Conservation (phyloP, 352 stramenopile genomes). For the Blastocystis sp. region DNA sequence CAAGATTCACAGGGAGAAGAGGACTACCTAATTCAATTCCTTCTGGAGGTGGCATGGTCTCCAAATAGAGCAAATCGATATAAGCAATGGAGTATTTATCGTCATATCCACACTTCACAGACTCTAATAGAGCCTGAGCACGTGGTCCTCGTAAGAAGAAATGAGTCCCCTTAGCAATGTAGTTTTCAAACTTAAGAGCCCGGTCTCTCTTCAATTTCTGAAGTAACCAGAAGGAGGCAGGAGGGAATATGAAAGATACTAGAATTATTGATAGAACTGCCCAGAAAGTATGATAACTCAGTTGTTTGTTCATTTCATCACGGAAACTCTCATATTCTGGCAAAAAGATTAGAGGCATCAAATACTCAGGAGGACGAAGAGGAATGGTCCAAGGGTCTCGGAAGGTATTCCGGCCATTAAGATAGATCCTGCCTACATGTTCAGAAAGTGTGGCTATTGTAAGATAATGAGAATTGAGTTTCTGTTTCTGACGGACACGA, state of each 20-base stretch:
- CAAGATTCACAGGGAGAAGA: not conserved
- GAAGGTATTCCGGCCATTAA: conserved; percentile 15
- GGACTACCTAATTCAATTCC: conserved; percentile 1
- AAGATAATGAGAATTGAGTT: conserved; percentile 37
- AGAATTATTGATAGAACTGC: not conserved
- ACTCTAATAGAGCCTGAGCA: conserved; percentile 26
- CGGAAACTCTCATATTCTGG: conserved; percentile 46
- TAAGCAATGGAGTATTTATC: conserved; percentile 59
- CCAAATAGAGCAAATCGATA: conserved; percentile 34
- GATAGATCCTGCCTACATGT: conserved; percentile 22
- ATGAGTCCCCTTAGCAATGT: conserved; percentile 24
- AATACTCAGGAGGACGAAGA: not conserved
- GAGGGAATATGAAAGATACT: not conserved
- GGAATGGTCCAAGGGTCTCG: not conserved
- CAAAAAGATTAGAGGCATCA: conserved; percentile 32
- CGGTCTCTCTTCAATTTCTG: not conserved
- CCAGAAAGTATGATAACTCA: conserved; percentile 2
- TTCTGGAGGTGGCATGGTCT: not conserved
- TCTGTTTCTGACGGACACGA: conserved; percentile 43
- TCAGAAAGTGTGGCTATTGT: conserved; percentile 4
- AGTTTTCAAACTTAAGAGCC: not conserved
- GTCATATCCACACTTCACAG: conserved; percentile 46
- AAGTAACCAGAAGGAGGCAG: not conserved
- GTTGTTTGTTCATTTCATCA: conserved; percentile 10
- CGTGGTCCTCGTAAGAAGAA: conserved; percentile 42